Base-by-base conservation (phyloP, 2,329 filamentous ascomycete species). In the Scytalidium sp. region DNA sequence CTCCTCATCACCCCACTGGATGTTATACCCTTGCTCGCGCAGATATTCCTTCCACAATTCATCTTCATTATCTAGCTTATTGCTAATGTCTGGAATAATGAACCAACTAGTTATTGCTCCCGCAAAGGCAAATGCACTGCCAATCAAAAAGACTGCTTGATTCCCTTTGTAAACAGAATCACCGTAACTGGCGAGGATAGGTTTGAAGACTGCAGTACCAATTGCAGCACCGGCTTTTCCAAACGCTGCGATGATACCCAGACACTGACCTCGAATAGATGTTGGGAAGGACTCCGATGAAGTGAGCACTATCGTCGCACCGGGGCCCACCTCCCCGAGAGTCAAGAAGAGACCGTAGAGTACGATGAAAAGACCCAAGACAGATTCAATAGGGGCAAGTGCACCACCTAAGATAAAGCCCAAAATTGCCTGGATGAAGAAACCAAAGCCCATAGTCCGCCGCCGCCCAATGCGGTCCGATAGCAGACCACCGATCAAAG, bases 381-480 rank as follows among this genome's bases (percentile, higher is more conserved):
- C 60, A 0, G 45, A 65, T 54, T 76, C 71, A 40, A 80, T 75
- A 0, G 64, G 67, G 0, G 58, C 58, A 13, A 75, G 65, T 0
- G 75, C 74, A 3, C 74, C 75, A 2, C 75, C 76, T 0, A 80
- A 64, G 29, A 79, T 64, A 48, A 80, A 75, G 0, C 76, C 77
- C 9, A 79, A 64, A 19, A 73, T 52, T 2, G 69, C 69, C 59
- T 72, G 71, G 19, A 75, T 53, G 0, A 63, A 53, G 46, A 78
- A 80, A 0, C 76, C 76, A 1, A 80, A 61, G 1, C 73, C 69
- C 74, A 79, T 78, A 2, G 72, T 79, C 56, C 75, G 66, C 23
- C 72, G 68, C 2, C 76, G 67, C 7, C 76, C 75, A 23, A 79
- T 75, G 27, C 63, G 69, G 52, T 80, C 76, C 42, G 70, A 73